phyloP scores from a whole-genome alignment of 768 basidiomycete genomes.

The Lentinula raphanica region DNA sequence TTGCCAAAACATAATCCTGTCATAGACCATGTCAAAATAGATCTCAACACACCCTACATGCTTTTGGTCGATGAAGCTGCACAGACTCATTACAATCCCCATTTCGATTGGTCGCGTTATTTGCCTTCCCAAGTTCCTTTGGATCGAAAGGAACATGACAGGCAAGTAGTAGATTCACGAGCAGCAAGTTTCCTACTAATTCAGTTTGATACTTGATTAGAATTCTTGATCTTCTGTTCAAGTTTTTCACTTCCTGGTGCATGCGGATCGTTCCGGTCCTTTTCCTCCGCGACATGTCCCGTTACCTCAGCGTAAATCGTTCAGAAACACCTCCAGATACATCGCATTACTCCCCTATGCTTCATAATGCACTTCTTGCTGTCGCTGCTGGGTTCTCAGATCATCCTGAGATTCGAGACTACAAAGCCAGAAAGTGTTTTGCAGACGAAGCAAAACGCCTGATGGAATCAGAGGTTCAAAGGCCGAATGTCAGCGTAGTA shows the following conservation, averaged over 20 bases:
- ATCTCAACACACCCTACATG: slow-evolving; percentile 34
- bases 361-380: slow-evolving; percentile 44
- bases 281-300: slow-evolving; percentile 38
- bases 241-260: slow-evolving; percentile 34
- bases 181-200: background rate
- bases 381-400: slow-evolving; percentile 15
- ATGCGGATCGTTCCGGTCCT: slow-evolving; percentile 34
- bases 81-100: slow-evolving; percentile 34
- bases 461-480: slow-evolving; percentile 14
- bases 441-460: slow-evolving; percentile 9
- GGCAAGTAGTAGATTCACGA: background rate
- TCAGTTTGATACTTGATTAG: slow-evolving; percentile 12
- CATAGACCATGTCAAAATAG: slow-evolving; percentile 28
- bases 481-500: slow-evolving; percentile 17
- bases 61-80: slow-evolving; percentile 37
- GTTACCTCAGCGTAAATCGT: slow-evolving; percentile 23
- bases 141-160: slow-evolving; percentile 30
- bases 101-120: slow-evolving; percentile 47
- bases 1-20: slow-evolving; percentile 2
- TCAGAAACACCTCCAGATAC: slow-evolving; percentile 21
- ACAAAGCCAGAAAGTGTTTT: slow-evolving; percentile 11
- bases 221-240: slow-evolving; percentile 33
- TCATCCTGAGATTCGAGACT: slow-evolving; percentile 13
- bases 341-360: slow-evolving; percentile 45
- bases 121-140: slow-evolving; percentile 38